phyloP scores from a whole-genome alignment of 1,139 yeast genomes.

The Oligophagozyma castellii region DNA sequence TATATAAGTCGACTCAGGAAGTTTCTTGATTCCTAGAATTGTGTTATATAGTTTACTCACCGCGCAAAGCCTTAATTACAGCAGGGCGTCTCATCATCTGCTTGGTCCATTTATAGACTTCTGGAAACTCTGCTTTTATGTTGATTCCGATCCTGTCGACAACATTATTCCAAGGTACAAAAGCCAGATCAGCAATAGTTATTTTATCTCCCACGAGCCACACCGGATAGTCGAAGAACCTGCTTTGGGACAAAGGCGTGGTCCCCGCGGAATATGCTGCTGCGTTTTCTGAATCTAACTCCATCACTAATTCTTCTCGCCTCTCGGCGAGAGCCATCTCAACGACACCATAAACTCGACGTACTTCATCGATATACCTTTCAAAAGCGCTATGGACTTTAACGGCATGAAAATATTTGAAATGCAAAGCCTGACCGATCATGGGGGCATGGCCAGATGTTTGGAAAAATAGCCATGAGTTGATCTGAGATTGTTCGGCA shows the following conservation, averaged over 20 bases:
- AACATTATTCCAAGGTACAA: slow-evolving; percentile 95
- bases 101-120: slow-evolving; percentile 91
- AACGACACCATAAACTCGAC: slow-evolving; percentile 85
- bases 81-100: slow-evolving; percentile 86
- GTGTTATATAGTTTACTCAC: slow-evolving; percentile 31
- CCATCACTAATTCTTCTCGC: slow-evolving; percentile 83
- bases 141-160: slow-evolving; percentile 87
- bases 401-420: slow-evolving; percentile 78
- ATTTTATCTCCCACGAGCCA: slow-evolving; percentile 91
- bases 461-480: slow-evolving; percentile 86
- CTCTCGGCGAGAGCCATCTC: slow-evolving; percentile 93
- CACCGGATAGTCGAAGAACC: slow-evolving; percentile 85
- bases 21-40: too few species aligned
- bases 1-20: too few species aligned
- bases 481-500: slow-evolving; percentile 74
- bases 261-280: slow-evolving; percentile 85
- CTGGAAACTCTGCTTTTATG: slow-evolving; percentile 80
- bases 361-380: slow-evolving; percentile 83
- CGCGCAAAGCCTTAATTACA: slow-evolving; percentile 62
- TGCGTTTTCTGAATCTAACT: slow-evolving; percentile 74
- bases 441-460: slow-evolving; percentile 96
- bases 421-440: slow-evolving; percentile 95
- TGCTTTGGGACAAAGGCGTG: slow-evolving; percentile 71
- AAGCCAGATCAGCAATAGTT: slow-evolving; percentile 82
- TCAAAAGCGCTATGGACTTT: slow-evolving; percentile 83